phyloP scores from a whole-genome alignment of 2,329 filamentous ascomycete genomes.

The Exophiala alcalophila region DNA sequence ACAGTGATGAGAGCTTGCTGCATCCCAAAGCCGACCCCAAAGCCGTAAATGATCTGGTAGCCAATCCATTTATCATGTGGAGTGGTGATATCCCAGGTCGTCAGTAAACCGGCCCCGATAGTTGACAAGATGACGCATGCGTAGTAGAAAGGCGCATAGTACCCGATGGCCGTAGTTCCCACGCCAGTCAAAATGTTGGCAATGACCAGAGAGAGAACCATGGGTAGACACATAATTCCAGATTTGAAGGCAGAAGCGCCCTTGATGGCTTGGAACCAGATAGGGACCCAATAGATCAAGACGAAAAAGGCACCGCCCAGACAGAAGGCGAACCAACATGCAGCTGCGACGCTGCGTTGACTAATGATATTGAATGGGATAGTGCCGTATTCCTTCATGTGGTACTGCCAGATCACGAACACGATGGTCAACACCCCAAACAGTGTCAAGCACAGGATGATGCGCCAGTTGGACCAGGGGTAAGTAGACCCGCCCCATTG shows the following conservation, averaged over 20 bases:
- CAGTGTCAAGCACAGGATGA: conserved; percentile 51
- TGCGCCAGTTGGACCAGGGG: conserved; percentile 44
- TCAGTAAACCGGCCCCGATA: conserved; percentile 43
- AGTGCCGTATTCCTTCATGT: conserved; percentile 49
- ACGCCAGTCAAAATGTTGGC: conserved; percentile 36
- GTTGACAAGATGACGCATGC: conserved; percentile 35
- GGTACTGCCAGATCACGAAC: conserved; percentile 50
- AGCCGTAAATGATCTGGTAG: conserved; percentile 38
- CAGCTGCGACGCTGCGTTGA: conserved; percentile 41
- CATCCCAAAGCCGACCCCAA: conserved; percentile 39
- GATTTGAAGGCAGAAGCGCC: conserved; percentile 43
- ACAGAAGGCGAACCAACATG: conserved; percentile 37
- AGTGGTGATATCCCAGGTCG: conserved; percentile 38
- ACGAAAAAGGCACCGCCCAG: conserved; percentile 41
- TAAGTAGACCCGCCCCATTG: conserved; percentile 48
- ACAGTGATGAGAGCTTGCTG: conserved; percentile 43
- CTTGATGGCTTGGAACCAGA: conserved; percentile 50
- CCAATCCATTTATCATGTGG: conserved; percentile 40
- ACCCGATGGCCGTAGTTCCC: conserved; percentile 36
- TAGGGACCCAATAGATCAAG: conserved; percentile 43
- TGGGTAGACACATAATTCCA: conserved; percentile 44
- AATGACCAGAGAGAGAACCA: conserved; percentile 40
- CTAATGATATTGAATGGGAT: conserved; percentile 51
- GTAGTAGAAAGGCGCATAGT: conserved; percentile 44
- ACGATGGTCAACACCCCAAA: conserved; percentile 40